Conservation (phyloP, 1,284 basidiomycete species). For the Phellopilus nigrolimitatus region DNA sequence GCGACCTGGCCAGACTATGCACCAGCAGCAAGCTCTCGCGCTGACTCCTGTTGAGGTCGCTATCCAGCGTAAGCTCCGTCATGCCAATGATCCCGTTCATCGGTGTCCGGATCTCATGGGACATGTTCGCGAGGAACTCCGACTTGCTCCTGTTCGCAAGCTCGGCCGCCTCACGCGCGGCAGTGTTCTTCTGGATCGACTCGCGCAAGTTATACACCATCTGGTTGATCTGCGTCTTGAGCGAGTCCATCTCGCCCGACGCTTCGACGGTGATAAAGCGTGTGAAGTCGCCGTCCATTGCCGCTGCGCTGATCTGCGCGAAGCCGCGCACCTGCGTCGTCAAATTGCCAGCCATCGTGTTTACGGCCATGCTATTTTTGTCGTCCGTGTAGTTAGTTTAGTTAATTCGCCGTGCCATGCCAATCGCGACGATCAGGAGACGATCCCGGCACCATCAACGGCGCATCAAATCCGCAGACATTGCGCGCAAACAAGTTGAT, state of each 20-base stretch:
- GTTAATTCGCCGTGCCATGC: background rate
- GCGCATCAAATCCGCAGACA: background rate
- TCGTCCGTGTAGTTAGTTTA: background rate
- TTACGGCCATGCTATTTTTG: slow-evolving; percentile 69
- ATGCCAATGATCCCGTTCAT: slow-evolving; percentile 99
- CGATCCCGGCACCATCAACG: background rate
- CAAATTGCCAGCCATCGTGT: slow-evolving; percentile 94
- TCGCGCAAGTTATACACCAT: slow-evolving; percentile 99
- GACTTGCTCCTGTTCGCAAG: slow-evolving; percentile 94
- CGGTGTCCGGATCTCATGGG: slow-evolving; percentile 95
- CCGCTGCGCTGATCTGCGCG: slow-evolving; percentile 97
- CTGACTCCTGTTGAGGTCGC: slow-evolving; percentile 83
- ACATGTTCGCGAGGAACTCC: slow-evolving; percentile 98
- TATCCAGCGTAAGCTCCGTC: slow-evolving; percentile 97
- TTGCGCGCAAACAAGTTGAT: no score
- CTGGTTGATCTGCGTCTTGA: slow-evolving; percentile 99
- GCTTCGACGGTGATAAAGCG: slow-evolving; percentile 99
- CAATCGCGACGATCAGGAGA: slow-evolving; percentile 1
- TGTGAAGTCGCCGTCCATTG: slow-evolving; percentile 98
- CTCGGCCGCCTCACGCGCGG: slow-evolving; percentile 96
- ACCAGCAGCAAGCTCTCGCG: slow-evolving; percentile 95
- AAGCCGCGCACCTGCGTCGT: slow-evolving; percentile 99
- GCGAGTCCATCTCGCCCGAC: slow-evolving; percentile 97
- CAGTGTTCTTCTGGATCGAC: slow-evolving; percentile 98
- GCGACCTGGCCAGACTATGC: slow-evolving; percentile 88